phyloP scores from a whole-genome alignment of 441 rosid genomes.

The Arabidopsis lyrata region DNA sequence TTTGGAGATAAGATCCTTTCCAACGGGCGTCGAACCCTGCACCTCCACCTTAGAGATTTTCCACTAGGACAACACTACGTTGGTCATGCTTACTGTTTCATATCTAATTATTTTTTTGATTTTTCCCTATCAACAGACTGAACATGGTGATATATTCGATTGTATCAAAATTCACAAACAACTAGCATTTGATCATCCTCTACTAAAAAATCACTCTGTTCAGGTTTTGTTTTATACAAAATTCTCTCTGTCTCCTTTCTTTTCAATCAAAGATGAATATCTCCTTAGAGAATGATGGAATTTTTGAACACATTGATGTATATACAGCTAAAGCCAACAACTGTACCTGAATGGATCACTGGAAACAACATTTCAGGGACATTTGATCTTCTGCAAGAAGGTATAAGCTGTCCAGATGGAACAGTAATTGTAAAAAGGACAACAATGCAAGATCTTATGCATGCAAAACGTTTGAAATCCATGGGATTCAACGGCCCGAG shows the following conservation, averaged over 20 bases:
- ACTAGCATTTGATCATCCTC: conserved; percentile 41
- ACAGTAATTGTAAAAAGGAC: conserved; percentile 26
- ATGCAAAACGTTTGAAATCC: conserved; percentile 18
- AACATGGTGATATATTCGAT: conserved; percentile 27
- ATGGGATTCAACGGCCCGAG: conserved; percentile 19
- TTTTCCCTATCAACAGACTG: conserved; percentile 8
- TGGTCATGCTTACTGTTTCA: neutral
- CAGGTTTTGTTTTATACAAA: conserved; percentile 13
- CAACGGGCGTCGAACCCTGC: no score
- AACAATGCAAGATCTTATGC: conserved; percentile 26
- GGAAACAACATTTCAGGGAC: conserved; percentile 2
- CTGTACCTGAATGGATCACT: neutral
- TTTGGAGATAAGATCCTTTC: no score
- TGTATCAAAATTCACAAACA: conserved; percentile 36
- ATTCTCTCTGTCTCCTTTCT: neutral
- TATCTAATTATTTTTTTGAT: neutral
- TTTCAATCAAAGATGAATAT: neutral
- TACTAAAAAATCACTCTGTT: conserved; percentile 30
- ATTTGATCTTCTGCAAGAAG: conserved; percentile 1
- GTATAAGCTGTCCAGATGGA: conserved; percentile 32
- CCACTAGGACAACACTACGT: no score
- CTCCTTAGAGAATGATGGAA: neutral
- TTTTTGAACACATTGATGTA: neutral
- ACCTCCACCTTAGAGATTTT: no score
- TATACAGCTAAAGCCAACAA: conserved; percentile 37